Evolutionary conservation across 371 early-diverging fungal species (phyloP), one percentile per base, ranked within the genome.

Genomic region (Basidiobolus meristosporus): DNA sequence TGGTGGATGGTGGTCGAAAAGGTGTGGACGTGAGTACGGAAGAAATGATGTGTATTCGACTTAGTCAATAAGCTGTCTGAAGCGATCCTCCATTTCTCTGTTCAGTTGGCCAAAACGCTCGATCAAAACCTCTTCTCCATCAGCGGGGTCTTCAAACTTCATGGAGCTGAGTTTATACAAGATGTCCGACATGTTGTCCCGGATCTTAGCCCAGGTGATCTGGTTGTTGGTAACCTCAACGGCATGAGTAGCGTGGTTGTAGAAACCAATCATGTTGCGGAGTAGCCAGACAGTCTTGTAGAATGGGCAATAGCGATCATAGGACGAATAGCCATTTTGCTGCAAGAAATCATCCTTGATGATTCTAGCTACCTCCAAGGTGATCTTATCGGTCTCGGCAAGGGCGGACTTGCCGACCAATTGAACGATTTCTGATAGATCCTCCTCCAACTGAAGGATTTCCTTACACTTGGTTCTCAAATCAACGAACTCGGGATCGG

Each of bases 271-370:
- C 78, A 99, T 89, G 70, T 96, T 97, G 46, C 91, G 77, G 50
- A 99, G 71, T 92, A 99, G 93, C 70, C 95, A 83, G 12, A 87
- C 85, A 0, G 99, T 99, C 77, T 77, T 77, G 74, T 83, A 91
- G 79, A 99, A 98, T 22, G 99, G 99, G 62, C 99, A 99, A 77
- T 83, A 98, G 40, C 90, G 89, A 62, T 99, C 99, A 56, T 99
- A 99, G 49, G 68, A 66, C 40, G 98, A 98, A 73, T 98, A 99
- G 31, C 99, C 99, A 64, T 99, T 99, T 62, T 99, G 99, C 66
- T 99, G 99, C 65, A 99, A 70, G 67, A 98, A 99, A 62, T 99
- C 99, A 57, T 99, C 99, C 77, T 98, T 99, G 56, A 99, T 90
- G 47, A 99, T 65, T 55, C 88, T 89, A 40, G 99, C 92, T 35